Percentiles rank a stretch among this genome's conserved stretches.
Conservation (phyloP, 1,139 yeast genomes). For the Nakaseomyces uthaithaninus region DNA sequence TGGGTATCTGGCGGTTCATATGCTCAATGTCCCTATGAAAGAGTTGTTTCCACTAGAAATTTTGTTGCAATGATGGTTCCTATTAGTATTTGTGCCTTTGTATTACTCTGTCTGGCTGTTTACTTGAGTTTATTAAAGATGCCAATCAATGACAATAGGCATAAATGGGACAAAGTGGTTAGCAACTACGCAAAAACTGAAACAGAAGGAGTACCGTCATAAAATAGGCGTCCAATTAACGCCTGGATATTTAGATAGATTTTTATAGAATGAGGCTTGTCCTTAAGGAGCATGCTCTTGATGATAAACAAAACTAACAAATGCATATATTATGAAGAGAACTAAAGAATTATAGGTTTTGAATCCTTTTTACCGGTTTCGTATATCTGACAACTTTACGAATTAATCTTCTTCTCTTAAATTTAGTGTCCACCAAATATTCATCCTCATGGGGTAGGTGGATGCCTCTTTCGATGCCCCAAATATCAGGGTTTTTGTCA, state of each 20-base stretch:
- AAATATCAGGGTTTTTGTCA: slow-evolving; percentile 45
- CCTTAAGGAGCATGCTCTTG: background rate
- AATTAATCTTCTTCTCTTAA: slow-evolving; percentile 48
- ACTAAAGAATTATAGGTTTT: background rate
- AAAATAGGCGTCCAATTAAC: slow-evolving; percentile 3
- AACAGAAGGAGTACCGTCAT: slow-evolving; percentile 60
- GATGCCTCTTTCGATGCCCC: slow-evolving; percentile 50
- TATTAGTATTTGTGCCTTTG: slow-evolving; percentile 48
- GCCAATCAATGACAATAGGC: slow-evolving; percentile 49
- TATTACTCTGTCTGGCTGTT: slow-evolving; percentile 39
- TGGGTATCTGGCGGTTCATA: slow-evolving; percentile 83
- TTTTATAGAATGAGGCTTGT: background rate
- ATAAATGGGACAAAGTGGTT: slow-evolving; percentile 45
- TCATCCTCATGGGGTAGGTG: slow-evolving; percentile 42
- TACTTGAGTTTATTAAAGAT: slow-evolving; percentile 35
- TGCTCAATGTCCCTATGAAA: slow-evolving; percentile 71
- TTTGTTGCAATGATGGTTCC: slow-evolving; percentile 63
- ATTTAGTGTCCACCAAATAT: slow-evolving; percentile 47
- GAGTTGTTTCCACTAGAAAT: slow-evolving; percentile 44
- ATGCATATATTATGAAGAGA: background rate
- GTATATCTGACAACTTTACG: slow-evolving; percentile 46
- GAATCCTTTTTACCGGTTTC: slow-evolving; percentile 32
- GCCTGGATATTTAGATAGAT: background rate
- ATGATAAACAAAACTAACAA: background rate
- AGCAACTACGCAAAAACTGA: slow-evolving; percentile 41